These are phyloP conservation scores for Macrolepiota albuminosa DNA, from an alignment of 768 basidiomycete genomes.

Conservation along the genomic window DNA sequence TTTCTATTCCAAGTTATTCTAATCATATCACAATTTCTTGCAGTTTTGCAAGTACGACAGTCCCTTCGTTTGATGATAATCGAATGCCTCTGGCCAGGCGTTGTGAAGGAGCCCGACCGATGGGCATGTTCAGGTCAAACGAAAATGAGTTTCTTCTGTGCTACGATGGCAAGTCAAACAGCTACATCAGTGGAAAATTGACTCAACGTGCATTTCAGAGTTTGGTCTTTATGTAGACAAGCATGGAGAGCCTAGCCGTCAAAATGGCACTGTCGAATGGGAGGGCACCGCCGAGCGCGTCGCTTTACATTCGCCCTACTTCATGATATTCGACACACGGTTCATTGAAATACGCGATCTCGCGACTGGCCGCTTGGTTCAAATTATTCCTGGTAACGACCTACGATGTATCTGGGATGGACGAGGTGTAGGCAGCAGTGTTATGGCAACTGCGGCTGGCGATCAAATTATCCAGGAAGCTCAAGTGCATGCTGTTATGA, in stretches of 20 bases:
- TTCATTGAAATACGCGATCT: conserved; percentile 93
- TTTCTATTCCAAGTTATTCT: background rate
- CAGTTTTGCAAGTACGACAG: conserved; percentile 85
- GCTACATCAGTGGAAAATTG: background rate
- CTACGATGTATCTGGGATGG: conserved; percentile 92
- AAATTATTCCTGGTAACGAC: conserved; percentile 82
- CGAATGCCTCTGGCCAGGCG: conserved; percentile 72
- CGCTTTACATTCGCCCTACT: conserved; percentile 86
- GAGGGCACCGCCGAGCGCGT: conserved; percentile 89
- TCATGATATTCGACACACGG: conserved; percentile 84
- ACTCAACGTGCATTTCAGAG: conserved; percentile 39
- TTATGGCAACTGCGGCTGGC: conserved; percentile 58
- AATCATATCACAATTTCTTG: background rate
- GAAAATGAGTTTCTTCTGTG: conserved; percentile 93
- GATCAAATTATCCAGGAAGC: conserved; percentile 68
- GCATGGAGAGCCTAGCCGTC: conserved; percentile 83
- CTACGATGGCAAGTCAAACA: conserved; percentile 70
- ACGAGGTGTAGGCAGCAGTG: conserved; percentile 54
- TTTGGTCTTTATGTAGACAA: conserved; percentile 95
- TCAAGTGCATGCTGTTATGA: conserved; percentile 86
- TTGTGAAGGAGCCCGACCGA: conserved; percentile 79
- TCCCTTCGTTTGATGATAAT: conserved; percentile 74
- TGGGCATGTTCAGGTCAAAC: conserved; percentile 92
- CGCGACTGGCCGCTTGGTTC: conserved; percentile 73
- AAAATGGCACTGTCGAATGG: conserved; percentile 83